These are phyloP conservation scores for Aaosphaeria pasadenensis DNA, from an alignment of 2,329 filamentous ascomycete genomes.

Conservation along the genomic window DNA sequence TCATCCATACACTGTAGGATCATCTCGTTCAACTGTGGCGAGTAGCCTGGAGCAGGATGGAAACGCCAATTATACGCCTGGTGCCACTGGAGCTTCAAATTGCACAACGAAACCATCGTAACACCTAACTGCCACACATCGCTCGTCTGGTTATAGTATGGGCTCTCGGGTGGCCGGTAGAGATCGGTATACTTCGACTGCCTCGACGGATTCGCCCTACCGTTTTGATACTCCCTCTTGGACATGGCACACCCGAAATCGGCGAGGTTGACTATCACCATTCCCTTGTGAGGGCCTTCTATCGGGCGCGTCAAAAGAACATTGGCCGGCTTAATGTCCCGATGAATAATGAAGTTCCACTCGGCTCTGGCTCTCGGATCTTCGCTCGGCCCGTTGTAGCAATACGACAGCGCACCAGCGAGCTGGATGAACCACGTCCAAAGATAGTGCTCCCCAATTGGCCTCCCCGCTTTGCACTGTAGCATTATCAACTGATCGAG, in stretches of 20 bases:
- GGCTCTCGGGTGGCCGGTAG: slow-evolving; percentile 14
- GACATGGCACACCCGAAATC: slow-evolving; percentile 14
- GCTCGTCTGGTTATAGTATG: slow-evolving; percentile 4
- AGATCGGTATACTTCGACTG: slow-evolving; percentile 6
- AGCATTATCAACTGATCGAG: slow-evolving; percentile 4
- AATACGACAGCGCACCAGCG: slow-evolving; percentile 9
- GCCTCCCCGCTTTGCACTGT: background rate
- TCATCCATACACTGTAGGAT: no score
- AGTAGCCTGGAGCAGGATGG: no score
- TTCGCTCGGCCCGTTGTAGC: slow-evolving; percentile 11
- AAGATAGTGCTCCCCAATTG: slow-evolving; percentile 1
- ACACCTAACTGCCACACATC: slow-evolving; percentile 18
- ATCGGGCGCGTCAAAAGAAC: slow-evolving; percentile 8
- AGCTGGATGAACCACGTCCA: slow-evolving; percentile 11
- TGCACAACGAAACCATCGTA: slow-evolving; percentile 12
- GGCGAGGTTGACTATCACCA: slow-evolving; percentile 14
- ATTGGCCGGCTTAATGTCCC: slow-evolving; percentile 17
- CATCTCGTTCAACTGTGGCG: no score
- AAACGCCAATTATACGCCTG: no score
- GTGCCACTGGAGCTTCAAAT: background rate
- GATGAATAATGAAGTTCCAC: slow-evolving; percentile 15
- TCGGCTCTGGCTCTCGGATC: slow-evolving; percentile 3
- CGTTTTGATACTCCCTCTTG: slow-evolving; percentile 1
- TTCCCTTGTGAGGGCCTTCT: background rate
- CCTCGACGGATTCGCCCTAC: background rate